Base-by-base conservation (phyloP, 768 basidiomycete genomes). In the Kwoniella dendrophila region DNA sequence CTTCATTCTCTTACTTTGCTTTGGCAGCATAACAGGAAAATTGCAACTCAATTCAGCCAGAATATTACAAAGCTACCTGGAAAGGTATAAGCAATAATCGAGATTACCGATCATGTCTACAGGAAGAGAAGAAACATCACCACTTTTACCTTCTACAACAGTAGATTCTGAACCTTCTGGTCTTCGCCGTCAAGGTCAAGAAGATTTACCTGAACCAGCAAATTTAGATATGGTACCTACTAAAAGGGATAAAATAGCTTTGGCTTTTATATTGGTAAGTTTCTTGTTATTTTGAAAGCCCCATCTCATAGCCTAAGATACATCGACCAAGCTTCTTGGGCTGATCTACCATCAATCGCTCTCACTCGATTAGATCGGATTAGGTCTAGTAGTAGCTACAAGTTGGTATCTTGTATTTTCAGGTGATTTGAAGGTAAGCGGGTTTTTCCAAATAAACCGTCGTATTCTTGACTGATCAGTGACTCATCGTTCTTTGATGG, bases 381-480 rank as follows among this genome's bases (percentile, higher is more conserved):
- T 73, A n/a, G 59, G 24, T 4, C 63, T 76, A 10, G 71, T 76
- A 53, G 32, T 76, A 14, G 67, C 70, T 24, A 36, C 68, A 8
- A 72, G 64, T 27, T 71, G 71, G 72, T 73, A 72, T 48, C 41
- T 70, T 5, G 67, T 72, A 40, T 63, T 76, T 50, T 69, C 67
- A 4, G 67, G 63, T 18, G 59, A 66, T 56, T 44, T 71, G 44
- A 62, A 64, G 29, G 68, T 69, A 24, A 53, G 63, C 43, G 6
- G 41, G 16, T 24, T 49, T 26, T 49, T 14, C 5, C 10, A 6
- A 6, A 24, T 7, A 20, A 22, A 26, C 10, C 44, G 26, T 45
- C 6, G 36, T 8, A 38, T 38, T 8, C 8, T 38, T 38, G 36
- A 38, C 36, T 38, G 36, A 38, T 6, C 44, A 20, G 8, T 6